Percentiles rank a stretch among this genome's conserved stretches.
Conservation (phyloP, 2,329 filamentous ascomycete genomes). For the Penicillium rolfsii region DNA sequence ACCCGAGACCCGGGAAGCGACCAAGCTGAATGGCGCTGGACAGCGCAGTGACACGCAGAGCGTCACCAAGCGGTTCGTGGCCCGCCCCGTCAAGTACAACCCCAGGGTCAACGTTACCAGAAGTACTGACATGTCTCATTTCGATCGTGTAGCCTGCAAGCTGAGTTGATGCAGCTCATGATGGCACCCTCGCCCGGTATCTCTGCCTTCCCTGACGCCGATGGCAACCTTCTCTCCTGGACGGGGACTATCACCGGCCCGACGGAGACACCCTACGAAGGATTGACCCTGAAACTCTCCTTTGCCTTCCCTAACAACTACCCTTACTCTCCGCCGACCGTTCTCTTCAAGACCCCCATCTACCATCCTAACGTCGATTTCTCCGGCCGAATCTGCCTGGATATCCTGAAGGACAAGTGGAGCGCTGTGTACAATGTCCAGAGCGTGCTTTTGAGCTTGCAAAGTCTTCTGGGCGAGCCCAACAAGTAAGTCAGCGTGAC, state of each 20-base stretch:
- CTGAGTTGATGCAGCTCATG: slow-evolving; percentile 98
- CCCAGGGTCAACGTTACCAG: too few relatives aligned
- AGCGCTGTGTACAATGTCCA: slow-evolving; percentile 96
- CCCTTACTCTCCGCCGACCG: slow-evolving; percentile 85
- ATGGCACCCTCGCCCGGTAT: slow-evolving; percentile 89
- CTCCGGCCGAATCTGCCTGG: slow-evolving; percentile 92
- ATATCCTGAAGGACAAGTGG: slow-evolving; percentile 99
- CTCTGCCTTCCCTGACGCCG: slow-evolving; percentile 88
- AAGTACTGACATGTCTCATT: slow-evolving; percentile 9
- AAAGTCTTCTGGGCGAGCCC: slow-evolving; percentile 92
- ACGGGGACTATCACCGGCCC: slow-evolving; percentile 92
- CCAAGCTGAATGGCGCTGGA: slow-evolving; percentile 61
- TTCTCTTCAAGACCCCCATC: slow-evolving; percentile 97
- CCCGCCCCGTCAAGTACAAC: background rate
- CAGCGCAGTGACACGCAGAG: slow-evolving; percentile 70
- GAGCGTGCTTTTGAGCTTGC: slow-evolving; percentile 87
- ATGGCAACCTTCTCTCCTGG: slow-evolving; percentile 90
- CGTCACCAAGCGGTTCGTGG: slow-evolving; percentile 72
- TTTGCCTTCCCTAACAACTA: slow-evolving; percentile 92
- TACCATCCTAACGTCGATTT: slow-evolving; percentile 99
- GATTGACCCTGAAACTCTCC: slow-evolving; percentile 86
- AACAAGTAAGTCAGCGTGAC: slow-evolving; percentile 76
- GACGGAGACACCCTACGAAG: slow-evolving; percentile 85
- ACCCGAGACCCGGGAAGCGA: slow-evolving; percentile 63
- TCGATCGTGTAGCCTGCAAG: slow-evolving; percentile 71